Evolutionary conservation across 257 asterid species (phyloP).

Genomic region (Solanum arcanum): DNA sequence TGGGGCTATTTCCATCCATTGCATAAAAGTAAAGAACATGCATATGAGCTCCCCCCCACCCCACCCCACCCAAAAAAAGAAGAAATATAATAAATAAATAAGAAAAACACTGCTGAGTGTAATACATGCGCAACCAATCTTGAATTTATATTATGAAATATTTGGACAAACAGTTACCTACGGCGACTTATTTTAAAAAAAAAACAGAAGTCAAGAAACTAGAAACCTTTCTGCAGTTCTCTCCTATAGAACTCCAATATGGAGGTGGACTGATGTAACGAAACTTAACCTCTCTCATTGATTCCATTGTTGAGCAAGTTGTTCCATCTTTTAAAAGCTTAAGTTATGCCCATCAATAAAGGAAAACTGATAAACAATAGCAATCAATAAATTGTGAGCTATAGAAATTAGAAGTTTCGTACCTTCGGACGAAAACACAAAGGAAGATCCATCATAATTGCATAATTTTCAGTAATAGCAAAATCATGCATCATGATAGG

Average conservation of each 20-base stretch:
- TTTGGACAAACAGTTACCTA: not conserved
- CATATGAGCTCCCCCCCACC: not conserved
- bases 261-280: not conserved
- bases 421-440: constrained; percentile 81
- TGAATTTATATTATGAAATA: not conserved
- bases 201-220: not conserved
- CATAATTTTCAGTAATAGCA: constrained; percentile 97
- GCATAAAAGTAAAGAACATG: not conserved
- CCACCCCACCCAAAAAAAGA: too few species aligned
- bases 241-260: not conserved
- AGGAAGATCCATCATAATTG: constrained; percentile 91
- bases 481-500: constrained; percentile 97
- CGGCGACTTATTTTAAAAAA: not conserved
- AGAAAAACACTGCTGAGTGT: not conserved
- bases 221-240: not conserved
- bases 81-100: too few species aligned
- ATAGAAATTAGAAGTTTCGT: constrained; percentile 6
- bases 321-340: not conserved
- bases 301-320: not conserved
- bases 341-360: not conserved
- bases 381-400: not conserved
- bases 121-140: not conserved
- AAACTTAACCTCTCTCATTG: not conserved
- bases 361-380: not conserved
- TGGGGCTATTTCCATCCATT: too few species aligned